Evolutionary conservation across 2,329 filamentous ascomycete species (phyloP).

Genomic region (Chlorencoelia australis): DNA sequence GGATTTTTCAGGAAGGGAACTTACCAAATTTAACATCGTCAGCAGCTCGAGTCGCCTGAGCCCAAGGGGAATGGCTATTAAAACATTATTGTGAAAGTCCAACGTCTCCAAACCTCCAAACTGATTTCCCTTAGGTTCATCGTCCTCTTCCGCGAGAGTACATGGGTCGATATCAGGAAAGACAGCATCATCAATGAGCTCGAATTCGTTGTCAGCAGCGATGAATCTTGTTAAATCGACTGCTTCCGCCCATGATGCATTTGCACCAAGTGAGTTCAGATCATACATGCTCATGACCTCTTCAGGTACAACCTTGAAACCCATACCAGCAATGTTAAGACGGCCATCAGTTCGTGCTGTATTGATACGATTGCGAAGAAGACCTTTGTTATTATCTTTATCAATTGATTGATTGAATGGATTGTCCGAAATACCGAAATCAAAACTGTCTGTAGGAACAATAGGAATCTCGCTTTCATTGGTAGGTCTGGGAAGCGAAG

Average conservation of each 20-base stretch:
- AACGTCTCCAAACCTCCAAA: constrained; percentile 74
- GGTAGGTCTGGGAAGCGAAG: constrained; percentile 23
- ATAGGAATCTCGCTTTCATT: constrained; percentile 30
- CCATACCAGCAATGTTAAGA: constrained; percentile 81
- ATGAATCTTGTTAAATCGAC: constrained; percentile 79
- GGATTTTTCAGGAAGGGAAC: constrained; percentile 21
- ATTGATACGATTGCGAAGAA: constrained; percentile 63
- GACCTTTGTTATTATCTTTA: constrained; percentile 49
- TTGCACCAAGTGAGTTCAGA: constrained; percentile 54
- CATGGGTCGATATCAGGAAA: constrained; percentile 66
- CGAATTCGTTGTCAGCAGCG: constrained; percentile 82
- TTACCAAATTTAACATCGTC: constrained; percentile 71
- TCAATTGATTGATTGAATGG: constrained; percentile 59
- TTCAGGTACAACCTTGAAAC: constrained; percentile 65
- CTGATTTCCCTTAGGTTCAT: constrained; percentile 60
- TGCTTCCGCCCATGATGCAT: constrained; percentile 77
- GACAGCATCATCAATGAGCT: constrained; percentile 58
- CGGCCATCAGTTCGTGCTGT: constrained; percentile 67
- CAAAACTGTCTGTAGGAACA: constrained; percentile 41
- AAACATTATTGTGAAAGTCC: constrained; percentile 76
- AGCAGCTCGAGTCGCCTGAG: constrained; percentile 63
- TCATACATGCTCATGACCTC: constrained; percentile 91
- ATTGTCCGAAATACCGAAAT: constrained; percentile 50
- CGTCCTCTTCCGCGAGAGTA: constrained; percentile 45
- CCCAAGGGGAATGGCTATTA: constrained; percentile 64